Evolutionary conservation across 2,329 filamentous ascomycete genomes (phyloP), one percentile per base, ranked within the genome.

Genomic region (Fusarium setosum): DNA sequence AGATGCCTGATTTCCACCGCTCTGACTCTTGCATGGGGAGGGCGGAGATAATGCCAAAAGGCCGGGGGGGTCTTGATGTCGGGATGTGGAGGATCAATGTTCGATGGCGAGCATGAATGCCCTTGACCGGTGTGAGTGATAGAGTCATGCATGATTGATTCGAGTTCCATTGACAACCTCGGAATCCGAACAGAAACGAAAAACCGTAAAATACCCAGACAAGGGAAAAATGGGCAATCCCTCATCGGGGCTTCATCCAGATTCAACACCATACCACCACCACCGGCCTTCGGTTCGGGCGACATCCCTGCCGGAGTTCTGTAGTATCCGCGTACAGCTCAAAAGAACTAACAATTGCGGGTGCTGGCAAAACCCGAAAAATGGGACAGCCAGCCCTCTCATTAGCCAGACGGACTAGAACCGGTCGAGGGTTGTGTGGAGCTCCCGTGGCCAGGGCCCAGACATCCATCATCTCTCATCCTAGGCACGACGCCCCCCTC

Each of bases 51-150:
- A 51, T 38, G 49, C 40, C 18, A 53, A 64, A 42, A 32, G 40
- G 47, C 55, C 45, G 45, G 34, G 49, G 59, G 42, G 21, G 38
- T 42, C 52, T 23, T 41, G n/a, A 32, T 10, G 45, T 48, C 42
- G 32, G 52, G 40, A 55, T 23, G 41, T 40, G 31, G 40, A 55
- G 40, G 38, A 29, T 56, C n/a, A n/a, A n/a, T n/a, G n/a, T 34
- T 67, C 35, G 23, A 67, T 68, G 64, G 65, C 64, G 51, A 50
- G 32, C 42, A 67, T 40, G 49, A 51, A 31, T 49, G 37, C 4
- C 12, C 31, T 41, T 11, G 34, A 54, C n/a, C n/a, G 49, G 53
- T 44, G 59, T 37, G 38, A 55, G 44, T 29, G 32, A 29, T 57
- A 42, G 34, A 56, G 26, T 29, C 23, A 31, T 18, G 34, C 40